Base-by-base conservation (phyloP, 495 filamentous ascomycete species). In the Annulohypoxylon stygium region DNA sequence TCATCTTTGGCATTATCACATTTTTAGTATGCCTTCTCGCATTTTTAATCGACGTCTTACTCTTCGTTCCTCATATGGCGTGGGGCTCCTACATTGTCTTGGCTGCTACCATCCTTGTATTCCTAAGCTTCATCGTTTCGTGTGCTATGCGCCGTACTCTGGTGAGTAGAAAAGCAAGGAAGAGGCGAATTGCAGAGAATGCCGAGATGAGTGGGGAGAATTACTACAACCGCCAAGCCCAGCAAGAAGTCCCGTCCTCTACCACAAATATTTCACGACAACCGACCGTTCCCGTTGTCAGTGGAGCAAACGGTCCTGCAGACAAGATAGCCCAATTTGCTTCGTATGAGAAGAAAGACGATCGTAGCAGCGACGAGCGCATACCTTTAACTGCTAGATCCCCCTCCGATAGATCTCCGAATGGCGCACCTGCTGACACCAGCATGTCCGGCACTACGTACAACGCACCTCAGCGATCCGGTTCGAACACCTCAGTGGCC, bases 101-200 rank as follows among this genome's bases (percentile, higher is more conserved):
- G 30, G 96, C 90, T 16, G 93, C 96, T 20, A 96, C 94, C 16
- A 93, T 98, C 65, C 83, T 98, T 50, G 92, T 97, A 50, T 90
- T 93, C 53, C 83, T 93, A 5, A 93, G 91, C 79, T 91, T 91
- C 30, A 88, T 99, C 55, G 90, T 97, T 59, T 95, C 93, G 9
- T 99, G 96, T 78, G 94, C 94, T n/a, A 98, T 98, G 94, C 92
- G 96, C 67, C 90, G 96, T 51, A 97, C 95, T 1, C 84, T 99
- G 10, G 95, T 98, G 60, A 92, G 92, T 77, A 89, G 95, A 59
- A 97, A 97, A 83, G 94, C 95, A 10, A 86, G 95, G 67, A 94
- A 94, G 85, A 93, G 90, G 84, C 88, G 94, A 26, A 97, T 99
- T 76, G 93, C 91, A 1, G 92, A 96, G 75, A 97, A 97, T 78